A percentile compares a stretch with the other conserved stretches of the same genome.
Conservation (phyloP, 129 eudicot genomes). For the Pseudognaphalium luteoalbum region DNA sequence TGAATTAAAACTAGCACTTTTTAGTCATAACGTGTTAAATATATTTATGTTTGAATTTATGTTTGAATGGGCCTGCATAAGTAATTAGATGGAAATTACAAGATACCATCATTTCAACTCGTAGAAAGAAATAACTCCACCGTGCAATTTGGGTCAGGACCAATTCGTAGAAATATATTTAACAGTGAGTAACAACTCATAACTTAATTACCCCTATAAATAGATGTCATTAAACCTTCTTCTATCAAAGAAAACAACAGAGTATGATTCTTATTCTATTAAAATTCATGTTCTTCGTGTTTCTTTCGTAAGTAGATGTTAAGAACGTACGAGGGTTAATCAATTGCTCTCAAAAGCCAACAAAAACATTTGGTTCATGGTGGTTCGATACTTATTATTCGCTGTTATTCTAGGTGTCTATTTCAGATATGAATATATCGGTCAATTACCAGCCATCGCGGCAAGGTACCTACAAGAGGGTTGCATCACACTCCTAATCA, state of each 20-base stretch:
- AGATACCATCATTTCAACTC: neutral
- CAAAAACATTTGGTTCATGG: too few relatives aligned
- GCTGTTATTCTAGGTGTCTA: neutral
- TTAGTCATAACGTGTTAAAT: neutral
- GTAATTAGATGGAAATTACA: neutral
- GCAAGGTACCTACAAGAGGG: slow-evolving; percentile 4
- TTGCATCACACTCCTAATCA: slow-evolving; percentile 22
- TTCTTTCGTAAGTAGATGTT: neutral
- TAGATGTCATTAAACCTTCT: neutral
- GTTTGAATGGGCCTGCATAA: neutral
- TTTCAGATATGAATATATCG: neutral
- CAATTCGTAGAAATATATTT: neutral
- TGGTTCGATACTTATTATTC: neutral
- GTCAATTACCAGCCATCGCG: neutral
- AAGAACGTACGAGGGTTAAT: too few relatives aligned
- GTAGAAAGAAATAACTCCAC: neutral
- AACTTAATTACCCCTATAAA: neutral
- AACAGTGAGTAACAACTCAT: neutral
- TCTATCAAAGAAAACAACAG: neutral
- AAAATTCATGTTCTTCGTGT: neutral
- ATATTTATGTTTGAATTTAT: too few relatives aligned
- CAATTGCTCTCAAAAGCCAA: too few relatives aligned
- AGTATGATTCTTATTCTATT: neutral
- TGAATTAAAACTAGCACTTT: too few relatives aligned
- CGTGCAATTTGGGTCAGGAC: slow-evolving; percentile 16